Conservation (phyloP, 257 asterid species). For the Solanum chilense region DNA sequence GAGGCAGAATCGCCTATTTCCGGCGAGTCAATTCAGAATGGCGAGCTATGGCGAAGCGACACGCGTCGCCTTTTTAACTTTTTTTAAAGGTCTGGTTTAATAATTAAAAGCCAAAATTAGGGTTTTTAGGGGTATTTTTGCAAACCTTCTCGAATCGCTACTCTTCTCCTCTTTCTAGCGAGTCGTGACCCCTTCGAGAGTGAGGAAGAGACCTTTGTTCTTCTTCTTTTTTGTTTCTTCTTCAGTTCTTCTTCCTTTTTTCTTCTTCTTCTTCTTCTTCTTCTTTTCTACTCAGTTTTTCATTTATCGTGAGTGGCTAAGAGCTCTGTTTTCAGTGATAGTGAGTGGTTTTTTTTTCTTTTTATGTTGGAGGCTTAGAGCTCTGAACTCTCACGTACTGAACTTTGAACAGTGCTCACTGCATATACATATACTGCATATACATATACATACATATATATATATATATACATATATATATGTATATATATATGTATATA, state of each 20-base stretch:
- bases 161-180: background rate
- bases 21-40: background rate
- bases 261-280: background rate
- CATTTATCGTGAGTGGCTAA: background rate
- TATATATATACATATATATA: no score
- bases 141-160: background rate
- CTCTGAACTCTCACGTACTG: background rate
- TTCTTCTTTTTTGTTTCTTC: no score
- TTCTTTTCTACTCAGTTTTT: background rate
- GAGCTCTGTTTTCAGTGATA: background rate
- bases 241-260: background rate
- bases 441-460: no score
- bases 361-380: background rate
- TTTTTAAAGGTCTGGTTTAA: background rate
- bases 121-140: background rate
- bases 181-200: background rate
- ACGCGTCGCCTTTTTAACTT: background rate
- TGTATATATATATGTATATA: no score
- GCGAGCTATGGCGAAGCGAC: background rate
- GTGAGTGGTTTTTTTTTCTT: background rate
- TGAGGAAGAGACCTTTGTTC: background rate
- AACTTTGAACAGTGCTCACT: background rate
- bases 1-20: background rate
- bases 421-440: no score
- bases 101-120: background rate